Evolutionary conservation across 345 rosid species (phyloP).

Genomic region (Eucalyptus virginea): DNA sequence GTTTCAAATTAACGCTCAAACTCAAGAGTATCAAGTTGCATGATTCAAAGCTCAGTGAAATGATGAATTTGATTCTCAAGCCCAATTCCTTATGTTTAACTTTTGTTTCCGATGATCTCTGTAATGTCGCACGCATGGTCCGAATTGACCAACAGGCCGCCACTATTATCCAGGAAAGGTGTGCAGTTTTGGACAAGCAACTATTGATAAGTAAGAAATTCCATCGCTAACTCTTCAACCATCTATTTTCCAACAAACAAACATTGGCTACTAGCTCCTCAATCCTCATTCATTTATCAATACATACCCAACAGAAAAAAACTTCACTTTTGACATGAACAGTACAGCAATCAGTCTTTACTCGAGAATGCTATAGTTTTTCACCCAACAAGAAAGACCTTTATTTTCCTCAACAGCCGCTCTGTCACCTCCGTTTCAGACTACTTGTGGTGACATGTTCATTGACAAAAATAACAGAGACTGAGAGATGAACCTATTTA

Average conservation of each 20-base stretch:
- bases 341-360: background rate
- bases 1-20: background rate
- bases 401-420: background rate
- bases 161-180: background rate
- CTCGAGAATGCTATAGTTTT: background rate
- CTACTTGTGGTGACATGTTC: background rate
- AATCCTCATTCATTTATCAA: background rate
- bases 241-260: background rate
- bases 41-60: background rate
- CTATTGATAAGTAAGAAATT: background rate
- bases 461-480: background rate
- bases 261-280: background rate
- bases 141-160: background rate
- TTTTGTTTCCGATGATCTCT: background rate
- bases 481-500: background rate
- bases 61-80: background rate
- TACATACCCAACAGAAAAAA: background rate
- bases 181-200: background rate
- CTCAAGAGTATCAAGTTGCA: background rate
- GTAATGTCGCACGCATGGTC: background rate
- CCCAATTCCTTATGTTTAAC: background rate
- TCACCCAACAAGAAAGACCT: background rate
- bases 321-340: background rate
- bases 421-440: background rate
- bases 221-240: background rate